These are phyloP conservation scores for Pleomassaria siparia DNA, from an alignment of 2,329 filamentous ascomycete species.

Conservation along the genomic window DNA sequence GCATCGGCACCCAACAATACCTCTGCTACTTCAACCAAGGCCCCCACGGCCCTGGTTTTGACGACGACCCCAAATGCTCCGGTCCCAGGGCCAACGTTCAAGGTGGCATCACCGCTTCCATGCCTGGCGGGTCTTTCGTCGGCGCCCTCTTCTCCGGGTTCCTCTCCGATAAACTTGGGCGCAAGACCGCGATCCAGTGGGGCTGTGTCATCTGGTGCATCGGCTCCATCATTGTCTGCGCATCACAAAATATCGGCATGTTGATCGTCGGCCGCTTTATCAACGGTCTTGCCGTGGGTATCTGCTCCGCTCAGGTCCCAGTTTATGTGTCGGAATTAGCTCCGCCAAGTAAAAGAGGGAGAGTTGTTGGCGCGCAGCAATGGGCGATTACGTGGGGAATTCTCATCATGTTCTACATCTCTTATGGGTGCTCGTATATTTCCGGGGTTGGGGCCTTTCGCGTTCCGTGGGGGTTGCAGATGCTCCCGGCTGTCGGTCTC, in stretches of 20 bases:
- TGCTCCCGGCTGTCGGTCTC: constrained; percentile 40
- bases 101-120: constrained; percentile 69
- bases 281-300: constrained; percentile 73
- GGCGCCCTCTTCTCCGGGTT: constrained; percentile 63
- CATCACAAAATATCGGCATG: constrained; percentile 68
- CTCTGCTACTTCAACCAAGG: constrained; percentile 70
- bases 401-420: constrained; percentile 41
- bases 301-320: constrained; percentile 69
- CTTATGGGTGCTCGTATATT: constrained; percentile 40
- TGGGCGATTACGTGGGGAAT: constrained; percentile 71
- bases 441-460: constrained; percentile 38
- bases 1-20: constrained; percentile 67
- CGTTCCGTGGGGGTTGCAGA: constrained; percentile 42
- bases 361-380: constrained; percentile 71
- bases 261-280: constrained; percentile 71
- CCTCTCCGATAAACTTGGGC: constrained; percentile 59
- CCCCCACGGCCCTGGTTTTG: constrained; percentile 33
- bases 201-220: constrained; percentile 57
- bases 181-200: constrained; percentile 56
- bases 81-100: constrained; percentile 60
- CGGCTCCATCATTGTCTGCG: constrained; percentile 64
- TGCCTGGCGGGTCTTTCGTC: constrained; percentile 70
- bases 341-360: constrained; percentile 59
- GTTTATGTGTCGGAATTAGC: constrained; percentile 70
- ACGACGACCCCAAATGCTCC: constrained; percentile 49